Conservation (phyloP, 2,329 filamentous ascomycete genomes). For the Talaromyces marneffei region DNA sequence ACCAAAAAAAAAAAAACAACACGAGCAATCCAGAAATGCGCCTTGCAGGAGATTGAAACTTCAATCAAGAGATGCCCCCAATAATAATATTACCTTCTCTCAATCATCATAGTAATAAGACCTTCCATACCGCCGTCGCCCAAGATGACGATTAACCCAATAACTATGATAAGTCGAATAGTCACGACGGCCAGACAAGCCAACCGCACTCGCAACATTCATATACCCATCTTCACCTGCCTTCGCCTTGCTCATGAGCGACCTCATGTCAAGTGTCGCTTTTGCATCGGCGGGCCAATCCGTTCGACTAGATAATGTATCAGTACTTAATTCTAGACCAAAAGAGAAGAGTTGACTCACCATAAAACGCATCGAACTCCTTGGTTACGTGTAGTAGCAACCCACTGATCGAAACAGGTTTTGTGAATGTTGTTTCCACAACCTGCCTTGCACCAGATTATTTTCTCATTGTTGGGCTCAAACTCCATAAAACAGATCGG, state of each 20-base stretch:
- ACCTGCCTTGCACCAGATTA: constrained; percentile 54
- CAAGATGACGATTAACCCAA: constrained; percentile 26
- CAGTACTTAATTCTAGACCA: not conserved
- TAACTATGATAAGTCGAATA: constrained; percentile 38
- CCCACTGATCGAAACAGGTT: constrained; percentile 53
- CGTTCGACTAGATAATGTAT: constrained; percentile 29
- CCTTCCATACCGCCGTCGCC: not conserved
- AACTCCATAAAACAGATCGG: constrained; percentile 58
- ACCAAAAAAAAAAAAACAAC: not conserved
- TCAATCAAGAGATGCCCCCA: too few species aligned
- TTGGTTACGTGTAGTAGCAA: constrained; percentile 25
- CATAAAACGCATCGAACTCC: constrained; percentile 43
- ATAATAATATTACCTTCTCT: too few species aligned
- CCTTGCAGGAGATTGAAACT: too few species aligned
- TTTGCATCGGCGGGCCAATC: constrained; percentile 33
- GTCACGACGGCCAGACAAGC: constrained; percentile 35
- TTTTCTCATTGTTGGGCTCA: constrained; percentile 40
- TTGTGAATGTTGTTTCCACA: constrained; percentile 61
- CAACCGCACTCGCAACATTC: constrained; percentile 41
- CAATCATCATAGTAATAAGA: not conserved
- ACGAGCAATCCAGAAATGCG: not conserved
- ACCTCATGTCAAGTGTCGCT: constrained; percentile 24
- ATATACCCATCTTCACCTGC: constrained; percentile 39
- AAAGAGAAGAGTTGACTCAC: constrained; percentile 22
- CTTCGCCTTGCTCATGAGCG: constrained; percentile 25